phyloP scores from a whole-genome alignment of 768 basidiomycete genomes.

The Amanita pallidorosea region DNA sequence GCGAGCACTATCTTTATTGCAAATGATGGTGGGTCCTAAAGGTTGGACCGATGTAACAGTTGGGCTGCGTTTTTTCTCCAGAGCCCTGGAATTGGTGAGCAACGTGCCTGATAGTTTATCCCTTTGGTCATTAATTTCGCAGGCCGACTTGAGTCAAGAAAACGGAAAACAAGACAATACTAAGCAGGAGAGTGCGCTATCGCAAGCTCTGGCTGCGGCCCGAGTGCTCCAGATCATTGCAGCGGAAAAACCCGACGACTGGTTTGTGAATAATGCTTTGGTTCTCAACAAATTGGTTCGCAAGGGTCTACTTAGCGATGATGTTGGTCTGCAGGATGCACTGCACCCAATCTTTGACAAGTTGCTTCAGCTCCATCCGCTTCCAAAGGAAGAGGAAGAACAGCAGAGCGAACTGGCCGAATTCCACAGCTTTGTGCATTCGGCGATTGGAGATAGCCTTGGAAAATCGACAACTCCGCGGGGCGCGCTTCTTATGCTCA shows the following conservation, averaged over 20 bases:
- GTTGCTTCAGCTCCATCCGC: constrained; percentile 64
- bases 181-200: constrained; percentile 49
- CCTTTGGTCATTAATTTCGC: not conserved
- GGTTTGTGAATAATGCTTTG: constrained; percentile 65
- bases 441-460: constrained; percentile 70
- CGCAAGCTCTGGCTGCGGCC: constrained; percentile 68
- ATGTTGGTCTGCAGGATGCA: constrained; percentile 68
- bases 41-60: constrained; percentile 92
- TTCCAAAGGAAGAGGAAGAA: constrained; percentile 71
- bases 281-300: constrained; percentile 77
- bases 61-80: constrained; percentile 82
- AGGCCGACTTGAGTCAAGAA: constrained; percentile 5
- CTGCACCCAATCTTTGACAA: constrained; percentile 77
- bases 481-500: constrained; percentile 79
- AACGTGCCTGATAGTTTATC: not conserved
- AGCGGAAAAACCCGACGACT: constrained; percentile 70
- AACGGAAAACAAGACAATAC: constrained; percentile 51
- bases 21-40: constrained; percentile 66
- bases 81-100: constrained; percentile 71
- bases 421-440: constrained; percentile 69
- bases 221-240: constrained; percentile 85
- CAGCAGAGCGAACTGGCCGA: constrained; percentile 62
- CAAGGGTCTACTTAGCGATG: constrained; percentile 78
- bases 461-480: constrained; percentile 60
- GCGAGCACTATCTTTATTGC: constrained; percentile 55